Percentiles rank a stretch among this genome's conserved stretches.
phyloP scores from a whole-genome alignment of 2,329 filamentous ascomycete genomes.

The Talaromyces sp. region DNA sequence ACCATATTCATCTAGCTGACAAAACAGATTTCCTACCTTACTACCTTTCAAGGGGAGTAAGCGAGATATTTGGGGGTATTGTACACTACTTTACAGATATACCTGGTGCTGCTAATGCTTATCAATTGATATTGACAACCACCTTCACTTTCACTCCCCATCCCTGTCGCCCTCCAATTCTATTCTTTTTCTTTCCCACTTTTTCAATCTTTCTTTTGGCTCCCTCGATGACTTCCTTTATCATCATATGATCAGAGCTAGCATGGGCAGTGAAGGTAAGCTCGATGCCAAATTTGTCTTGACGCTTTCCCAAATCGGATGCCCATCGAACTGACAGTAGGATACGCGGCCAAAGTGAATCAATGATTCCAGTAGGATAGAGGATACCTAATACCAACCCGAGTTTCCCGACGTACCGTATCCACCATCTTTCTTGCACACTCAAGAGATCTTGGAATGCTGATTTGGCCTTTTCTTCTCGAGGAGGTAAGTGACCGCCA shows the following conservation, averaged over 20 bases:
- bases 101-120: neutral
- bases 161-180: constrained; percentile 30
- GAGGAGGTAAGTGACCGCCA: constrained; percentile 61
- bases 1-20: neutral
- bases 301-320: constrained; percentile 41
- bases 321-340: constrained; percentile 28
- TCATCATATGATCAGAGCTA: constrained; percentile 42
- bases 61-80: neutral
- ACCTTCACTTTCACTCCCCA: constrained; percentile 10
- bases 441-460: constrained; percentile 54
- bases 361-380: constrained; percentile 56
- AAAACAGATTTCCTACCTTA: neutral
- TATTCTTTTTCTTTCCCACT: constrained; percentile 60
- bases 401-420: constrained; percentile 62
- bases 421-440: constrained; percentile 62
- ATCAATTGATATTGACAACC: constrained; percentile 3
- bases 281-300: constrained; percentile 38
- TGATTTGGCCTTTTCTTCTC: constrained; percentile 54
- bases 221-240: constrained; percentile 33
- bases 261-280: constrained; percentile 42
- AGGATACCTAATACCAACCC: constrained; percentile 52
- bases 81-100: neutral
- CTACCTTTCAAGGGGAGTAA: neutral
- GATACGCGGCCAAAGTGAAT: constrained; percentile 6
- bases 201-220: constrained; percentile 50